Evolutionary conservation across 139 green algal species (phyloP).

Genomic region (Closterium sp.): DNA sequence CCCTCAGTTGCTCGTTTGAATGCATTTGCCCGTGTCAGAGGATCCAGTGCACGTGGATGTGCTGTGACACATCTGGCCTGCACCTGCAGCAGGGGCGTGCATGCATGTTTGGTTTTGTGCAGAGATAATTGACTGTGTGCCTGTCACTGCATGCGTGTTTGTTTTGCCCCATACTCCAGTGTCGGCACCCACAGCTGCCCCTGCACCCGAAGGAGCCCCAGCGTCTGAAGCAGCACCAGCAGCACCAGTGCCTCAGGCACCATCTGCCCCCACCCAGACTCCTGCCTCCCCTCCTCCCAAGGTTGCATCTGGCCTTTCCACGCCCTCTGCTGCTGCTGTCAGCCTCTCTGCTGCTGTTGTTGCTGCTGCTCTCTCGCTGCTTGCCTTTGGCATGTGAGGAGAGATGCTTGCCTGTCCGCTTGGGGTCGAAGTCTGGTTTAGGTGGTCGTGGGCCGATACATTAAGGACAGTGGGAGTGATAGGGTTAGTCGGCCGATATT

Average conservation of each 20-base stretch:
- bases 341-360: not conserved
- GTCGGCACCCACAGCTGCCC: not conserved
- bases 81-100: not conserved
- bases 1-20: too few relatives aligned
- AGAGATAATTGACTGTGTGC: not conserved
- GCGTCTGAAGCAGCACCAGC: not conserved
- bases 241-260: not conserved
- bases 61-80: not conserved
- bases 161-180: not conserved
- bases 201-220: too few relatives aligned
- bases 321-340: not conserved
- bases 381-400: not conserved
- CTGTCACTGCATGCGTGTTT: not conserved
- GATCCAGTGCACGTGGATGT: not conserved
- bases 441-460: too few relatives aligned
- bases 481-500: too few relatives aligned
- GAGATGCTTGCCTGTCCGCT: too few relatives aligned
- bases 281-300: not conserved
- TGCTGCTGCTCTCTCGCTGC: not conserved
- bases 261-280: not conserved
- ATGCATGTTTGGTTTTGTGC: not conserved
- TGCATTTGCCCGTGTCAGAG: not conserved
- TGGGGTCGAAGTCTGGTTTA: too few relatives aligned
- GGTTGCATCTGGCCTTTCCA: not conserved
- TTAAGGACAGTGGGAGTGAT: too few relatives aligned